Percentiles rank a stretch among this genome's conserved stretches.
These are phyloP conservation scores for Thelonectria olida DNA, from an alignment of 2,329 filamentous ascomycete genomes.

Conservation along the genomic window DNA sequence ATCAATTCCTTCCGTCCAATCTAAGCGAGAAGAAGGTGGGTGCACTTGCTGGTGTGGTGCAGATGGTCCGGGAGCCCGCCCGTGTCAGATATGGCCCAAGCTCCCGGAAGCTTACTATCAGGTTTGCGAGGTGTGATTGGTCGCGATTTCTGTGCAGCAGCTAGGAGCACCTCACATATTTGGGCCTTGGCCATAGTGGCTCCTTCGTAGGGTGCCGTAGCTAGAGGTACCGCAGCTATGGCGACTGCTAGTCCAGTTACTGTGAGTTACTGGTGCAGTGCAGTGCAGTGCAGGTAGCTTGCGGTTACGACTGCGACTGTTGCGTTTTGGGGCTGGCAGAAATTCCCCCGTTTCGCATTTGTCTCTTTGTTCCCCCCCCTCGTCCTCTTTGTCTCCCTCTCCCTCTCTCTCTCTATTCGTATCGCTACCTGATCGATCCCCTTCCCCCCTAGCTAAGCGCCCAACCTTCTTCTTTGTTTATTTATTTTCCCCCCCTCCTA, in stretches of 20 bases:
- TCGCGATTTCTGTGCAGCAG: too few species aligned
- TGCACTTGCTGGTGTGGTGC: background rate
- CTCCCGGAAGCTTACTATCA: constrained; percentile 42
- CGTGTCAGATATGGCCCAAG: constrained; percentile 43
- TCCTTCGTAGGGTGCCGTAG: too few species aligned
- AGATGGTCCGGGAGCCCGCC: constrained; percentile 30
- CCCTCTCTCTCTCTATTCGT: constrained; percentile 14
- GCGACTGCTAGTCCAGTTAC: background rate
- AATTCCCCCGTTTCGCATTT: constrained; percentile 3
- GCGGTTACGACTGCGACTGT: constrained; percentile 36
- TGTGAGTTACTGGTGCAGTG: background rate
- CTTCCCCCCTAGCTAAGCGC: constrained; percentile 25
- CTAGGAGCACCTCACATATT: background rate
- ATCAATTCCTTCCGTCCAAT: background rate
- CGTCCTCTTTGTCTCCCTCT: constrained; percentile 6
- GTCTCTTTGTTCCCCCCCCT: constrained; percentile 20
- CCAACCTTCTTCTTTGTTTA: constrained; percentile 35
- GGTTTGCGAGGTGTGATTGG: constrained; percentile 35
- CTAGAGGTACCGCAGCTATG: background rate
- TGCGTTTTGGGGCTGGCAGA: constrained; percentile 11
- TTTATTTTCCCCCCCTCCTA: constrained; percentile 15
- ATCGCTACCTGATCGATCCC: constrained; percentile 12
- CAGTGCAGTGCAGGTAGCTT: constrained; percentile 23
- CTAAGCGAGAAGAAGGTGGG: constrained; percentile 22
- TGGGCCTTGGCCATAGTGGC: background rate